Base-by-base conservation (phyloP, 352 stramenopile species). In the Salisapilia sapeloensis region DNA sequence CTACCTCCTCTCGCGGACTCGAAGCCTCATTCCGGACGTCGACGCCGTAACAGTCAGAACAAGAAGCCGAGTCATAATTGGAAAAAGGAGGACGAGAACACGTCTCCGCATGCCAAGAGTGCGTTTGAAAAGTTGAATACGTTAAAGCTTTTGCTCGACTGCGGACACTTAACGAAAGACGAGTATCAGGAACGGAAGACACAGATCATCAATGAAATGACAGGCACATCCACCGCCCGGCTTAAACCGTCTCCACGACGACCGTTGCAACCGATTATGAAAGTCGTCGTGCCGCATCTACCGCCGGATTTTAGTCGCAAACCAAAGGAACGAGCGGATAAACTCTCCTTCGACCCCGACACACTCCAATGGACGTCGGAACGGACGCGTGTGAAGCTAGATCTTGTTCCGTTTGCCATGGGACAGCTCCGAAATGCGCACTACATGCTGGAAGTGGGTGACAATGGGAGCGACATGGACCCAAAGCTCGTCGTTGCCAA, bases 191-290 rank as follows among this genome's bases (percentile, higher is more conserved):
- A 83, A 26, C 64, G 72, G 35, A 87, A 84, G 42, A 87, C 53
- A 1, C 72, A 87, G 44, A 85, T 87, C 44, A 87, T 87, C 27
- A 87, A 87, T 43, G 72, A 84, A 20, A 81, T 87, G 63, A 87
- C 72, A 1, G 72, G 72, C 2, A 87, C 72, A 11, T 80, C 58
- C 4, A 77, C 67, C 0, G 61, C 80, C 27, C 53, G 61, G 14
- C 61, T 70, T 56, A 54, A 53, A 74, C 39, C 44, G 48, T 3
- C 27, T 17, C 13, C 55, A 2, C 47, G 42, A 3, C 44, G 42
- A 3, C 23, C 42, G 21, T 44, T 84, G 13, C 72, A 87, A 33
- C 72, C 67, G 4, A 55, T 87, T 20, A 60, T 87, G 33, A 82
- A 87, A 42, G 83, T 66, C 0, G 72, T 87, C 8, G 66, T 87